Percentiles rank a stretch among this genome's conserved stretches.
Evolutionary conservation across 495 filamentous ascomycete species (phyloP).

Genomic region (Penicillium odoratum): DNA sequence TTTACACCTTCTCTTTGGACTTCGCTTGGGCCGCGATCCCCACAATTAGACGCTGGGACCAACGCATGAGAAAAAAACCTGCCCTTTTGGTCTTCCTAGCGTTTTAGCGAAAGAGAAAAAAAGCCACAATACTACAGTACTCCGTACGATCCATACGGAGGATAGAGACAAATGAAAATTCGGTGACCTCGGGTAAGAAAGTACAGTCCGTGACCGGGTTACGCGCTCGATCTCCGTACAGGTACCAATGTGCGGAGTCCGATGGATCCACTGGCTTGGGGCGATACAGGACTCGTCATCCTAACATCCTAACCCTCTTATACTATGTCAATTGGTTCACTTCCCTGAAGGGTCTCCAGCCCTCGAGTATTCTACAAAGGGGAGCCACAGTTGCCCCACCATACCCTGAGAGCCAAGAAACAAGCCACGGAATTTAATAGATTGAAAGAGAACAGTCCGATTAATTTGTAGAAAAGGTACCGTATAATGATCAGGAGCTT

Average conservation of each 20-base stretch:
- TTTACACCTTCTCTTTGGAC: background rate
- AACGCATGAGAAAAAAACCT: conserved; percentile 1
- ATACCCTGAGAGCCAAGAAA: background rate
- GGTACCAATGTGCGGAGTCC: background rate
- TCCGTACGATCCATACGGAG: too few species aligned
- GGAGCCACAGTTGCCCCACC: background rate
- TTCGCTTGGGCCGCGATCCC: conserved; percentile 1
- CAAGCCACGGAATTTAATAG: background rate
- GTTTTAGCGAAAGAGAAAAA: background rate
- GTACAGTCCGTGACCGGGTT: background rate
- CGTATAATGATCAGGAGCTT: background rate
- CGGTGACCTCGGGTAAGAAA: background rate
- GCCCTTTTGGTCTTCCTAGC: background rate
- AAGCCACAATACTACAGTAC: background rate
- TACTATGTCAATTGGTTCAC: background rate
- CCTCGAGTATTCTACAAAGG: background rate
- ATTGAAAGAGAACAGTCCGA: background rate
- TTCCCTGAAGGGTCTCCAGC: background rate
- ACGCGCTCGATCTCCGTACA: conserved; percentile 1
- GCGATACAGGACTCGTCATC: background rate
- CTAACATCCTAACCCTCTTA: background rate
- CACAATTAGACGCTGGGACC: conserved; percentile 3
- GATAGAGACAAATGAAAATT: background rate
- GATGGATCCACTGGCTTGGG: background rate
- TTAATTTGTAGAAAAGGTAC: background rate